A percentile compares a stretch with the other conserved stretches of the same genome.
Conservation (phyloP, 768 basidiomycete genomes). For the Tricholoma saponaceum region DNA sequence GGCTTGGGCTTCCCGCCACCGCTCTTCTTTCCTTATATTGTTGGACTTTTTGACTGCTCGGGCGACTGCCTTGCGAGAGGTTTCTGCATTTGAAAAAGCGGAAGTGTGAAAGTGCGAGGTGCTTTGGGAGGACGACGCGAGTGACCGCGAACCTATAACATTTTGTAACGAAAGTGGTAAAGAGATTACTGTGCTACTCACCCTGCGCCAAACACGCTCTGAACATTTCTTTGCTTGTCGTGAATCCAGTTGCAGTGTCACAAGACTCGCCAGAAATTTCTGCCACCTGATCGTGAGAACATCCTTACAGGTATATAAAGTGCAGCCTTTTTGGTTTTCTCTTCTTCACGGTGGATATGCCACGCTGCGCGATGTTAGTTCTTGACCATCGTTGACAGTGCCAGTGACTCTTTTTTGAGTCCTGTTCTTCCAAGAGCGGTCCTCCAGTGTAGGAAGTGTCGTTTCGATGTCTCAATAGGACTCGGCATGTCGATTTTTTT, state of each 20-base stretch:
- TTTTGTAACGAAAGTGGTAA: neutral
- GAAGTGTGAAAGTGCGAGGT: conserved; percentile 47
- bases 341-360: conserved; percentile 47
- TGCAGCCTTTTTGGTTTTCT: neutral
- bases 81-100: conserved; percentile 28
- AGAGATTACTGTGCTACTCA: conserved; percentile 8
- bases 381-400: conserved; percentile 59
- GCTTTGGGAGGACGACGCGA: conserved; percentile 33
- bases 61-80: conserved; percentile 29
- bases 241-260: neutral
- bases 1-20: conserved; percentile 32
- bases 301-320: conserved; percentile 19
- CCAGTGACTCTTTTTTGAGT: conserved; percentile 50
- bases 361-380: conserved; percentile 59
- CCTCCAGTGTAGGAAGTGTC: conserved; percentile 64
- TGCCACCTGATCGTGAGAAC: conserved; percentile 38
- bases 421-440: conserved; percentile 51
- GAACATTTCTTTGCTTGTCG: conserved; percentile 24
- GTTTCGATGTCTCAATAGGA: conserved; percentile 45
- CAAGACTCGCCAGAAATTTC: neutral
- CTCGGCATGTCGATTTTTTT: conserved; percentile 60
- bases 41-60: conserved; percentile 38
- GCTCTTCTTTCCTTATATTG: conserved; percentile 43
- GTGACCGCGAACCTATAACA: conserved; percentile 28
- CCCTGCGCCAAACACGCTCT: conserved; percentile 25